Conservation (phyloP, 1,139 yeast species). For the Kluyveromyces sp. region DNA sequence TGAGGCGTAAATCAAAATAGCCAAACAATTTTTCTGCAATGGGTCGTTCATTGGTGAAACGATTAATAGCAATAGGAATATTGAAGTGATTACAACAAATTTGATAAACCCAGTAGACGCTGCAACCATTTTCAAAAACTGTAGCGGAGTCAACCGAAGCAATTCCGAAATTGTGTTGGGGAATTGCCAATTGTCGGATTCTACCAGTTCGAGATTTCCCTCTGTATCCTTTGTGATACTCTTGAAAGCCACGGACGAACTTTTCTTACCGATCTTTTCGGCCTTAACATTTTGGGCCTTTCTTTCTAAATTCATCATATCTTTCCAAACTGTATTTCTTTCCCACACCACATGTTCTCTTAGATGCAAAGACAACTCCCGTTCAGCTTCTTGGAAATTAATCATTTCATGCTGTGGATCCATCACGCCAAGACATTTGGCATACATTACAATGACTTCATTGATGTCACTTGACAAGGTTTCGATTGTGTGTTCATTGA, state of each 20-base stretch:
- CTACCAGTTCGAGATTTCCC: slow-evolving; percentile 5
- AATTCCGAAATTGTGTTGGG: slow-evolving; percentile 17
- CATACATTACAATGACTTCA: slow-evolving; percentile 36
- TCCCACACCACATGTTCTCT: slow-evolving; percentile 96
- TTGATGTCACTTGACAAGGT: slow-evolving; percentile 42
- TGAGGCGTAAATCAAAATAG: slow-evolving; percentile 72
- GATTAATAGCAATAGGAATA: slow-evolving; percentile 44
- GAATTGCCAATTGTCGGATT: slow-evolving; percentile 1
- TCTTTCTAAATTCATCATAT: slow-evolving; percentile 84
- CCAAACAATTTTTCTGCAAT: slow-evolving; percentile 72
- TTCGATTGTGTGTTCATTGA: slow-evolving; percentile 39
- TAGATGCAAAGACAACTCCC: slow-evolving; percentile 66
- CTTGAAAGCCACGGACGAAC: slow-evolving; percentile 1
- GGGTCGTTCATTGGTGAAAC: slow-evolving; percentile 55
- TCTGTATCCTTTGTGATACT: slow-evolving; percentile 7
- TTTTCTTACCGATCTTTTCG: slow-evolving; percentile 17
- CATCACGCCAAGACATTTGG: slow-evolving; percentile 28
- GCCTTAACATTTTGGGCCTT: slow-evolving; percentile 50
- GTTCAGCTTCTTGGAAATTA: slow-evolving; percentile 42
- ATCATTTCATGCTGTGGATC: slow-evolving; percentile 14
- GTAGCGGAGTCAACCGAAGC: slow-evolving; percentile 12
- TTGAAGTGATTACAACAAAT: slow-evolving; percentile 38
- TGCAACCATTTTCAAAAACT: slow-evolving; percentile 14
- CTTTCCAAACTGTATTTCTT: slow-evolving; percentile 95
- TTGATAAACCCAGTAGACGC: slow-evolving; percentile 33